These are phyloP conservation scores for Penicillium concentricum DNA, from an alignment of 2,329 filamentous ascomycete species.

Conservation along the genomic window DNA sequence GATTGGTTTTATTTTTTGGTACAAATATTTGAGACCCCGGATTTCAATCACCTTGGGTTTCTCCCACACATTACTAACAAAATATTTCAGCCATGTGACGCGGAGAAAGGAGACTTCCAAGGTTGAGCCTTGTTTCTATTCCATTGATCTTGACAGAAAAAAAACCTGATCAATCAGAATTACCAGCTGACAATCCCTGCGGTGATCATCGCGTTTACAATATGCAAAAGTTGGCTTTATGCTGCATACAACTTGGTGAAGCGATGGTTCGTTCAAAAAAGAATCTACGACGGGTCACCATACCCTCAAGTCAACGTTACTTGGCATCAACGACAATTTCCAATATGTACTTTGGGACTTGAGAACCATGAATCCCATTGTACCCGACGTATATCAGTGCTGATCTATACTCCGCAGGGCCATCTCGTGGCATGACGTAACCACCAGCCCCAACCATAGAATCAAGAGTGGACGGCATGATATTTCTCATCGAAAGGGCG, in stretches of 20 bases:
- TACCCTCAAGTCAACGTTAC: too few species aligned
- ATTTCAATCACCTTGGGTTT: not conserved
- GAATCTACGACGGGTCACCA: too few species aligned
- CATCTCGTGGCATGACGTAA: conserved; percentile 8
- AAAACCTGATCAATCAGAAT: not conserved
- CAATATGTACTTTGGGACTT: not conserved
- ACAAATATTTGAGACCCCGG: not conserved
- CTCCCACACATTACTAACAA: not conserved
- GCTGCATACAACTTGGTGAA: not conserved
- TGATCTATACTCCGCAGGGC: conserved; percentile 4
- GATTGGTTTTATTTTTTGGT: not conserved
- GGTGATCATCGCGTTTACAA: not conserved
- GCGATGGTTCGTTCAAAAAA: not conserved
- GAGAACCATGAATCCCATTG: too few species aligned
- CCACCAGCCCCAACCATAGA: not conserved
- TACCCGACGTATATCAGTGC: not conserved
- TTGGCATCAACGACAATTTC: not conserved
- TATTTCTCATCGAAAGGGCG: not conserved
- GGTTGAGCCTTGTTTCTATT: not conserved
- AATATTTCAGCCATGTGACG: not conserved
- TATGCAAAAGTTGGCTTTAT: too few species aligned
- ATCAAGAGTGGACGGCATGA: not conserved
- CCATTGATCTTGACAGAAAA: too few species aligned
- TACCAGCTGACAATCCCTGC: not conserved
- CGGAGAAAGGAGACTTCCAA: not conserved